These are phyloP conservation scores for Blastocystis hominis DNA, from an alignment of 352 stramenopile species.

Conservation along the genomic window DNA sequence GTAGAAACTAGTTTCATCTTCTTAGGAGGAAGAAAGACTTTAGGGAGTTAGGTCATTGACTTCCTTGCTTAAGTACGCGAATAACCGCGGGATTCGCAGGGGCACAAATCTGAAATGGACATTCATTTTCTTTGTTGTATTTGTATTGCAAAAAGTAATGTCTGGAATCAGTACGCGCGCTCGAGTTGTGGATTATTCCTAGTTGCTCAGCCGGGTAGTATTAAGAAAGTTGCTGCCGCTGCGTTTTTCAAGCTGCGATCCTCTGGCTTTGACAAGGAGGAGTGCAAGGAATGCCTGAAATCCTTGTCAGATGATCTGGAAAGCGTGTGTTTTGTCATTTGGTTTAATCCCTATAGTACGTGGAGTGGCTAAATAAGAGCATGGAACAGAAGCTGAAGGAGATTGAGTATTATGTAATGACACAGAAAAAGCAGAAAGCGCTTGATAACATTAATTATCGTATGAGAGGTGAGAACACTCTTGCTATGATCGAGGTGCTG, in stretches of 20 bases:
- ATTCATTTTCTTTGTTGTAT: neutral
- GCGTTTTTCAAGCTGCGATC: constrained; percentile 40
- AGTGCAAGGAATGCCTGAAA: constrained; percentile 43
- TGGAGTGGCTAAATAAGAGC: constrained; percentile 6
- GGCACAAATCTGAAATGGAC: neutral
- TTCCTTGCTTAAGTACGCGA: neutral
- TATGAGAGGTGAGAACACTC: constrained; percentile 55
- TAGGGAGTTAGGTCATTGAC: neutral
- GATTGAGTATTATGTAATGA: constrained; percentile 44
- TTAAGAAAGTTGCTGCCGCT: constrained; percentile 48
- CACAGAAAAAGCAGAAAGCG: constrained; percentile 53
- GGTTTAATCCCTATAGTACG: neutral
- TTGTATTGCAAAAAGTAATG: neutral
- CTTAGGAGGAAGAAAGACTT: neutral
- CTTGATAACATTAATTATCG: constrained; percentile 52
- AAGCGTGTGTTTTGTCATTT: neutral
- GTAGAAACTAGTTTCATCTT: neutral
- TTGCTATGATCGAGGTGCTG: constrained; percentile 56
- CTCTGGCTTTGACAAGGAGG: constrained; percentile 47
- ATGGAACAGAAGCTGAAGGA: constrained; percentile 51
- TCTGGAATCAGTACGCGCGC: constrained; percentile 45
- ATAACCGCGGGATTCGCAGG: neutral
- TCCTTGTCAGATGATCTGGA: constrained; percentile 35
- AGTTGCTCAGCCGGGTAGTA: constrained; percentile 49
- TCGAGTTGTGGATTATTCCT: neutral